Base-by-base conservation (phyloP, 306 rosid species). In the Medicago lupulina region DNA sequence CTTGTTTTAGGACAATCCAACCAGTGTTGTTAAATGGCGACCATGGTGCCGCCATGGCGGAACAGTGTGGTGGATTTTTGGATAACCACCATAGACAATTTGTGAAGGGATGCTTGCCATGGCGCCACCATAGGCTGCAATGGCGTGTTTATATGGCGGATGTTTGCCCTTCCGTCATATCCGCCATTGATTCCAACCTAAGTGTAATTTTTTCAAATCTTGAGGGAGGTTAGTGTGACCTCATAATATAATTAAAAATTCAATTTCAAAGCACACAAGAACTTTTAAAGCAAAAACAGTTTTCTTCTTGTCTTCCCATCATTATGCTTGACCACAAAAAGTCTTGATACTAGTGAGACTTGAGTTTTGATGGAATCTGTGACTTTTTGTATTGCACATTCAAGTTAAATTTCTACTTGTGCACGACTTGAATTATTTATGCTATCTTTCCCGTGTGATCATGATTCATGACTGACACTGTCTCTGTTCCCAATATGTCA, bases 371-470 rank as follows among this genome's bases (percentile, higher is more conserved):
- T 59, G 67, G 47, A n/a, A 28, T 46, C 50, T 19, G 5, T 36
- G 4, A 13, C 8, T 10, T 14, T 18, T 61, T 65, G 64, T n/a
- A 46, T 15, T 61, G 43, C 25, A 70, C 57, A 18, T 68, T 60
- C 62, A 58, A 46, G 41, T 58, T 77, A 19, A 34, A 60, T 70
- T 70, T 13, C 17, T 49, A n/a, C 62, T 18, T 47, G 46, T 61
- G 12, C 10, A 64, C 13, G 14, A 16, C 70, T 73, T 43, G 41
- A 71, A 8, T 51, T 40, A 14, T 63, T 2, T 40, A 54, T 72
- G 62, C 14, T 17, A 39, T 15, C 21, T 43, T 10, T 36, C 51
- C 61, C 18, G 28, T 34, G 17, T 21, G 53, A 44, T 15, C 55
- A 36, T 10, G 47, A 43, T 34, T 15, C 55, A 36, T 10, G 65